Evolutionary conservation across 495 filamentous ascomycete species (phyloP), one percentile per base, ranked within the genome.

Genomic region (Umbilicaria muhlenbergii): DNA sequence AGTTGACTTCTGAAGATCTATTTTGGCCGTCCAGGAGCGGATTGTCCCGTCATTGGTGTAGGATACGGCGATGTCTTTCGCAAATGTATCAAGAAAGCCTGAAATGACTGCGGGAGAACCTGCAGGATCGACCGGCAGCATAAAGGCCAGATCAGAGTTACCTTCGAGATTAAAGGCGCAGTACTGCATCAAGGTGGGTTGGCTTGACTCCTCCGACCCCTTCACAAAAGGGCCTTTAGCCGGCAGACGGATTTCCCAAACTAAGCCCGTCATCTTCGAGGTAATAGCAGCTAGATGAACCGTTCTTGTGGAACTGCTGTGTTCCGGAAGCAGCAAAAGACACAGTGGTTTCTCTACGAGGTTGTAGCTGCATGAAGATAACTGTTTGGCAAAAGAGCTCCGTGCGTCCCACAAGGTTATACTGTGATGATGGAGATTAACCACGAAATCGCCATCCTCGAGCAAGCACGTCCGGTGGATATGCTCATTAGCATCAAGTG

Each of bases 121-220:
- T 10, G 87, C 87, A 11, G 88, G 86, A 57, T 96, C 89, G 37
- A 94, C 86, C 2, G 89, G 86, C 7, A 93, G 64, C 3, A 94
- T 79, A 51, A 89, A 91, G 11, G 77, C 73, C 15, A 94, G 61
- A 44, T 88, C 81, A 43, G 86, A 82, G 8, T 76, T 68, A 24
- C 80, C 61, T 1, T 80, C 76, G 11, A 94, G 67, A 33, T 76
- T 63, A 60, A 94, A 92, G 11, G 58, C 66, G 55, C 78, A 80
- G 41, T 86, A 86, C 42, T 87, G 71, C 28, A 63, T 60, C 16
- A 94, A 62, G 11, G 49, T 66, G 6, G 58, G 60, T 28, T 28
- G 5, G 24, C 6, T 55, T 48, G 37, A 56, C 51, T 36, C 63
- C 48, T 2, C 55, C 62, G 40, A 65, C 63, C 18, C 24, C 24